These are phyloP conservation scores for Sordariomycetes sp. DNA, from an alignment of 2,329 filamentous ascomycete genomes.

Conservation along the genomic window DNA sequence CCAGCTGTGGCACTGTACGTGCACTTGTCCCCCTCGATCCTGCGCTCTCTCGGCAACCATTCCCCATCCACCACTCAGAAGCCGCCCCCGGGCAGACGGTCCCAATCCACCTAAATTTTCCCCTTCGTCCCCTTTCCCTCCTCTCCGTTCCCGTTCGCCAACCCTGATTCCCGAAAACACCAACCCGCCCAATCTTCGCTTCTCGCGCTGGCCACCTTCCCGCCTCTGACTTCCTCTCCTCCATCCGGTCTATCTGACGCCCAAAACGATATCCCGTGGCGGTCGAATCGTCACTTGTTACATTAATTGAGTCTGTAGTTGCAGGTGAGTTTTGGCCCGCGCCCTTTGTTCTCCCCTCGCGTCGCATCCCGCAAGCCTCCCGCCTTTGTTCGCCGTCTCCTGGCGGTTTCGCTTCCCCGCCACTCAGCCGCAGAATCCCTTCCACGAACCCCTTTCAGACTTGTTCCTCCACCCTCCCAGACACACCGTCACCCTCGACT, in stretches of 20 bases:
- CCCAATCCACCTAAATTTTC: neutral
- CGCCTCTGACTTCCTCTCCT: neutral
- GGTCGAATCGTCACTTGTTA: neutral
- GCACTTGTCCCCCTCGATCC: neutral
- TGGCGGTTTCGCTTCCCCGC: neutral
- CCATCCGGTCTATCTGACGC: conserved; percentile 3
- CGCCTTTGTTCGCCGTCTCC: neutral
- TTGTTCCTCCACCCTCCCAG: neutral
- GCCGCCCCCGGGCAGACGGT: neutral
- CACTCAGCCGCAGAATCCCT: neutral
- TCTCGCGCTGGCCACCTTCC: neutral
- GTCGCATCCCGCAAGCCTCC: neutral
- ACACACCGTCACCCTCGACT: neutral
- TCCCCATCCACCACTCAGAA: neutral
- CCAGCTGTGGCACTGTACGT: neutral
- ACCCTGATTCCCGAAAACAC: conserved; percentile 5
- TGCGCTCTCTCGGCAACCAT: neutral
- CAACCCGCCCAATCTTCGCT: neutral
- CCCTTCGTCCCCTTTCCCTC: neutral
- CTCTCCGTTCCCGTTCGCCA: neutral
- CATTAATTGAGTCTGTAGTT: neutral
- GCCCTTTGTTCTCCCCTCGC: neutral
- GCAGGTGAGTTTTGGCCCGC: conserved; percentile 1
- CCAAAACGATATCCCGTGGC: neutral
- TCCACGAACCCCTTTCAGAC: neutral